Evolutionary conservation across 345 rosid genomes (phyloP), one percentile per base, ranked within the genome.

Genomic region (Clarkia xantiana): DNA sequence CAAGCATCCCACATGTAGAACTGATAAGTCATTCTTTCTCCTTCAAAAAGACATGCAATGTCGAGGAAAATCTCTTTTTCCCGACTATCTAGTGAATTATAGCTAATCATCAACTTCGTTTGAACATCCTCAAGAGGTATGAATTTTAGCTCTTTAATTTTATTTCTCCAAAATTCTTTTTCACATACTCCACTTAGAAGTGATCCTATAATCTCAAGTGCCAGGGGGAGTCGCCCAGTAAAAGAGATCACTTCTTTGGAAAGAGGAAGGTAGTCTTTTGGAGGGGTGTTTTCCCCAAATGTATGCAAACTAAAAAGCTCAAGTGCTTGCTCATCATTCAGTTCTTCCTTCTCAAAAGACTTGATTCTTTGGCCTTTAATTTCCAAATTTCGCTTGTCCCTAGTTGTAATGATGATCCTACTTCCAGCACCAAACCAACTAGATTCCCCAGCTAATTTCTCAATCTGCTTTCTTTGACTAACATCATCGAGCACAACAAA

Each of bases 41-140:
- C 56, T 2, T 40, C 20, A 18, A 40, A 18, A 41, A 52, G 2
- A 3, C 56, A 52, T 40, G 56, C 39, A 29, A 52, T 52, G 11
- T 52, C 56, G 11, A 52, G 47, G 11, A 52, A 52, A 1, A 52
- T 39, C 11, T 18, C 16, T 13, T 52, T 0, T 19, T 40, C 14
- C 17, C 2, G 18, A 41, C 1, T 1, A 12, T 18, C 14, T 7
- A 52, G 13, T 8, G 19, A 11, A 16, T 19, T 14, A 14, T 20
- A 52, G 7, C 34, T 41, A 17, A 41, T 22, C 40, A 8, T 41
- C 3, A 53, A 14, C 39, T 17, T 53, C 3, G 9, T 11, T 14
- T 19, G 23, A 19, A 52, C 25, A 3, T 41, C 2, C 1, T 0
- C 2, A 13, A 0, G 12, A 6, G 46, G 56, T 15, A 38, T 20